Conservation (phyloP, 495 filamentous ascomycete genomes). For the Penicillium steckii region DNA sequence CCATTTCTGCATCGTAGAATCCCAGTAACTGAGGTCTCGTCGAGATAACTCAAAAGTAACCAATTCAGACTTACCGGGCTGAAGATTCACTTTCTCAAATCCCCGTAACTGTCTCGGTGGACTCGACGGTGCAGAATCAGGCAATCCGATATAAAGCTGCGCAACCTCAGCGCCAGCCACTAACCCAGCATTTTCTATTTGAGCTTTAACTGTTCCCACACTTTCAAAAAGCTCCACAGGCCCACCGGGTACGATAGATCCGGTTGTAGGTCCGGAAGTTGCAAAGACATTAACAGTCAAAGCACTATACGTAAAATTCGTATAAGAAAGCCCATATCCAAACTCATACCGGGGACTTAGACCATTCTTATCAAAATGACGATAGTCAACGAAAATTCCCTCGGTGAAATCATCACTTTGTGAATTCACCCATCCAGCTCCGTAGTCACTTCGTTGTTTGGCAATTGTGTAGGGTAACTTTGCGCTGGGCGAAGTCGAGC, state of each 20-base stretch:
- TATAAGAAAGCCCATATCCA: slow-evolving; percentile 67
- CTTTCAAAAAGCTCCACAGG: slow-evolving; percentile 56
- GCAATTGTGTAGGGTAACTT: slow-evolving; percentile 73
- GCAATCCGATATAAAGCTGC: slow-evolving; percentile 66
- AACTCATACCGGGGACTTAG: slow-evolving; percentile 64
- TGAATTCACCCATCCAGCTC: slow-evolving; percentile 48
- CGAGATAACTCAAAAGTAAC: slow-evolving; percentile 57
- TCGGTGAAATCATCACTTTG: slow-evolving; percentile 62
- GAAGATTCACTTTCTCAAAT: slow-evolving; percentile 57
- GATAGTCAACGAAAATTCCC: slow-evolving; percentile 66
- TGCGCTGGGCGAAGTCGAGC: slow-evolving; percentile 56
- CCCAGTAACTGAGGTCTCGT: slow-evolving; percentile 67
- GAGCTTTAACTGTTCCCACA: slow-evolving; percentile 45
- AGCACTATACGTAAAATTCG: slow-evolving; percentile 55
- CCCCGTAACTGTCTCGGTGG: slow-evolving; percentile 50
- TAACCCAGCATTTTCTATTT: slow-evolving; percentile 50
- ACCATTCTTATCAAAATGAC: slow-evolving; percentile 61
- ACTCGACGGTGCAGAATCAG: slow-evolving; percentile 23
- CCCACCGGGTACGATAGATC: slow-evolving; percentile 53
- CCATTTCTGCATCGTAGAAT: slow-evolving; percentile 60
- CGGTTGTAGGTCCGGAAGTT: slow-evolving; percentile 32
- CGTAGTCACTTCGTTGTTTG: slow-evolving; percentile 60
- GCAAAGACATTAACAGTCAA: slow-evolving; percentile 33
- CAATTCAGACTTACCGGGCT: slow-evolving; percentile 35
- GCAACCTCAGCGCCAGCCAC: slow-evolving; percentile 56